Evolutionary conservation across 2,329 filamentous ascomycete genomes (phyloP), one percentile per base, ranked within the genome.

Genomic region (Fusarium vanettenii): DNA sequence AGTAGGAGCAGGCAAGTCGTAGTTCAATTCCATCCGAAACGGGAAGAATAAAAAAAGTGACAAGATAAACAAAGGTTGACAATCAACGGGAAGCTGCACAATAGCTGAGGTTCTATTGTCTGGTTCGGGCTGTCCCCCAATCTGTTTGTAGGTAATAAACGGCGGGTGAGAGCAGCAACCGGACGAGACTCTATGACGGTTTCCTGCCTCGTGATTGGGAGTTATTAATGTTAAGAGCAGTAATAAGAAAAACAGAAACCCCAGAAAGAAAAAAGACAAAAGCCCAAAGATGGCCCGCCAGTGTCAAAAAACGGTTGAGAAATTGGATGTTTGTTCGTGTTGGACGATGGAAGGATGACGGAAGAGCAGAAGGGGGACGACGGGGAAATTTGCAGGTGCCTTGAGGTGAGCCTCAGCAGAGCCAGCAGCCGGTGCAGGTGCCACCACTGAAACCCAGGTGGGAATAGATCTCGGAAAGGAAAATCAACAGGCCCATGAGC

Each of bases 71-170:
- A 48, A 48, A 45, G 64, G 67, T 61, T 68, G 67, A 41, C 57
- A 41, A 60, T 60, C 56, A 59, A 48, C 31, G 27, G 29, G 25
- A 61, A 68, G 41, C 27, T 55, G 48, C 60, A 71, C 69, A 39
- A 66, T 66, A 64, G 64, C 67, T 50, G 72, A 73, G 66, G 60
- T 61, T 70, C 50, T 68, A 60, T 73, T 70, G 59, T 60, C 57
- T 59, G 43, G 35, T 37, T 31, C 29, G 29, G 29, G 29, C 35
- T 37, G 14, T 55, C 33, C 60, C 43, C 37, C 22, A 29, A 27
- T 59, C 60, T 14, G 62, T 62, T 61, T 60, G 48, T 55, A 35
- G 33, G 33, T 35, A 67, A 29, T 56, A 48, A 39, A 66, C 59
- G 20, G 67, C 64, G 67, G 52, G 37, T 60, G 55, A 57, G 50